Percentiles rank a stretch among this genome's conserved stretches.
Conservation (phyloP, 345 rosid genomes). For the Arabis alpina region DNA sequence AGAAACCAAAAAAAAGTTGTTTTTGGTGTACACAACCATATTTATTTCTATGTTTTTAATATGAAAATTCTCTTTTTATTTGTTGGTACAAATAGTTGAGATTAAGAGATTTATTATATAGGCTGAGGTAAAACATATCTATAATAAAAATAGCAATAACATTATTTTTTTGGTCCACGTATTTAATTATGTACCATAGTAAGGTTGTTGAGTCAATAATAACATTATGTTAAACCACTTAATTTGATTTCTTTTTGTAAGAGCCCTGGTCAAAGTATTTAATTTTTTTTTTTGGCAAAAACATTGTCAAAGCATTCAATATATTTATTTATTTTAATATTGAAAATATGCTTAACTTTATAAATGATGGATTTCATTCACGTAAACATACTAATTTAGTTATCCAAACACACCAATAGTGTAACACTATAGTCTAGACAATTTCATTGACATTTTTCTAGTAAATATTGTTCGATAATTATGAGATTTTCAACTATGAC, state of each 20-base stretch:
- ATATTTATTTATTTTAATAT: no score
- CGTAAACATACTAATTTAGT: not conserved
- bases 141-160: no score
- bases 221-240: no score
- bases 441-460: not conserved
- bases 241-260: no score
- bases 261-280: no score
- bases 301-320: no score
- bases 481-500: conserved; percentile 22
- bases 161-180: no score
- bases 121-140: not conserved
- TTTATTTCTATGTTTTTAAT: not conserved
- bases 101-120: conserved; percentile 14
- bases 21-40: conserved; percentile 14
- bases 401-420: not conserved
- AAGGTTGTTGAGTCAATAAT: no score
- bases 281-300: no score
- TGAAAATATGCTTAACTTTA: no score
- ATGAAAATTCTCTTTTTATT: not conserved
- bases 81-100: not conserved
- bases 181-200: no score
- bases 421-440: not conserved
- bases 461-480: conserved; percentile 18
- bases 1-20: not conserved
- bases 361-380: no score